Percentiles rank a stretch among this genome's conserved stretches.
Conservation (phyloP, 192 early-diverging fungal genomes). For the Coemansia guatemalensis region DNA sequence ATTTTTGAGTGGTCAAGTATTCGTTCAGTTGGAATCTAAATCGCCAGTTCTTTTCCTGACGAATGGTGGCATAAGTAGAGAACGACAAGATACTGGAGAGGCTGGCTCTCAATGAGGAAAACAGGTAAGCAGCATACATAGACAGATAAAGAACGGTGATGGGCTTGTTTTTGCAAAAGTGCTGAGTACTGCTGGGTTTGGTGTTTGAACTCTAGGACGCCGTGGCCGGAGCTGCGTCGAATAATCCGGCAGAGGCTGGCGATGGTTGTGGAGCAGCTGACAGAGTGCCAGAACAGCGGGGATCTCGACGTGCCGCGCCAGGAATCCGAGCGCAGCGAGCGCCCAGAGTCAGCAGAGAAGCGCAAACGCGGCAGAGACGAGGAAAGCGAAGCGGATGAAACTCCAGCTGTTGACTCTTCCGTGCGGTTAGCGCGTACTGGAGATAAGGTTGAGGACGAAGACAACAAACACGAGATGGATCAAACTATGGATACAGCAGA, state of each 20-base stretch:
- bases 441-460: neutral
- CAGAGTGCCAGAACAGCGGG: slow-evolving; percentile 8
- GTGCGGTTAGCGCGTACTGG: no score
- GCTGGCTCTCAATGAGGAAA: slow-evolving; percentile 38
- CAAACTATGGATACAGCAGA: neutral
- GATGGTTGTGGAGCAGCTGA: slow-evolving; percentile 27
- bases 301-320: neutral
- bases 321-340: neutral
- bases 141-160: neutral
- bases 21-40: neutral
- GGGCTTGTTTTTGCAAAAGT: neutral
- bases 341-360: neutral
- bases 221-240: slow-evolving; percentile 40
- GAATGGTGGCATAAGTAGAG: slow-evolving; percentile 18
- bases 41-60: no score
- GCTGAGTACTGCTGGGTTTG: neutral
- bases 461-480: neutral
- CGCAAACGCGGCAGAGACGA: slow-evolving; percentile 11
- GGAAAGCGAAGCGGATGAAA: neutral
- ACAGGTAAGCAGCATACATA: slow-evolving; percentile 16
- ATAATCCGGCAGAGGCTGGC: slow-evolving; percentile 43
- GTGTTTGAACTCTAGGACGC: slow-evolving; percentile 16
- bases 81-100: slow-evolving; percentile 32
- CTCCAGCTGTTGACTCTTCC: neutral
- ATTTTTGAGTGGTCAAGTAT: neutral